Evolutionary conservation across 1,284 basidiomycete species (phyloP).

Genomic region (Erythrobasidium hasegawianum): DNA sequence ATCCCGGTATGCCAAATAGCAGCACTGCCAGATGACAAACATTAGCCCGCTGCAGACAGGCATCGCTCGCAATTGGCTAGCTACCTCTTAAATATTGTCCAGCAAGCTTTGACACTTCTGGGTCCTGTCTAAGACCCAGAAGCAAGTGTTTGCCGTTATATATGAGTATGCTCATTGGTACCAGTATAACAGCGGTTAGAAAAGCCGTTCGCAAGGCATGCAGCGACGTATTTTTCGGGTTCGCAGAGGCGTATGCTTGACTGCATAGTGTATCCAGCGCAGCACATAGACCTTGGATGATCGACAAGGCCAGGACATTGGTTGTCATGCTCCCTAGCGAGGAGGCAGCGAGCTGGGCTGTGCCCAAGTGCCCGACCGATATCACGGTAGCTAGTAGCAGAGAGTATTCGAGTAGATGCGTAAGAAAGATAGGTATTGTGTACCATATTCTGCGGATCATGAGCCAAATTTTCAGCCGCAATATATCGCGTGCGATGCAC

Average conservation of each 20-base stretch:
- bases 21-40: constrained; percentile 63
- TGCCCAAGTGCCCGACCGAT: constrained; percentile 44
- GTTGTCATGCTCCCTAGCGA: constrained; percentile 42
- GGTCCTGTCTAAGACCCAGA: constrained; percentile 74
- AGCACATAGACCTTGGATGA: constrained; percentile 39
- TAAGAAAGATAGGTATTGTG: constrained; percentile 34
- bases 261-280: constrained; percentile 45
- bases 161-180: constrained; percentile 42
- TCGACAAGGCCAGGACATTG: constrained; percentile 41
- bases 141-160: constrained; percentile 55
- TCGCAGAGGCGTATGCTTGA: constrained; percentile 41
- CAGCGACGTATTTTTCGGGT: constrained; percentile 39
- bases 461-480: constrained; percentile 29
- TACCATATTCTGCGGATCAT: constrained; percentile 13
- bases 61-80: background rate
- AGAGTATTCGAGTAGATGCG: constrained; percentile 38
- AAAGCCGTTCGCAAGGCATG: constrained; percentile 42
- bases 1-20: constrained; percentile 80
- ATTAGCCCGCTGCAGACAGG: background rate
- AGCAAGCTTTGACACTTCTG: constrained; percentile 74
- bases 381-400: constrained; percentile 39
- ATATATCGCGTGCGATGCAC: too few species aligned
- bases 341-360: constrained; percentile 42
- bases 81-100: constrained; percentile 54
- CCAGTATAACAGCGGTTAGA: constrained; percentile 37